A percentile compares a stretch with the other conserved stretches of the same genome.
Evolutionary conservation across 257 asterid genomes (phyloP).

Genomic region (Nicotiana benthamiana): DNA sequence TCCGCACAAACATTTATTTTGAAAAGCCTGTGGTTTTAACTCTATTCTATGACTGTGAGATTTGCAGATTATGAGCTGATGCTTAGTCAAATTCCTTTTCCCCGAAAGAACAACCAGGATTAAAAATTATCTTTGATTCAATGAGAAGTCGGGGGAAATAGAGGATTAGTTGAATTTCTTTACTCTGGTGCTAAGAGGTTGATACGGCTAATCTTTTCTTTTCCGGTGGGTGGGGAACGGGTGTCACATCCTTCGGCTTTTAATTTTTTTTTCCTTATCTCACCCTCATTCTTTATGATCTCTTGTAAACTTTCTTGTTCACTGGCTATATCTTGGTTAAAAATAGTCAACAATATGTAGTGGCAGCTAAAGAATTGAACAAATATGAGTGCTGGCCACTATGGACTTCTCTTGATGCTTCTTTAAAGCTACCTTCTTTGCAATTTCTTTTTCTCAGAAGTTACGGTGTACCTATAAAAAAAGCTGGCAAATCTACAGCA

Average conservation of each 20-base stretch:
- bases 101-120: neutral
- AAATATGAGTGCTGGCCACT: neutral
- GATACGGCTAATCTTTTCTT: neutral
- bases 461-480: neutral
- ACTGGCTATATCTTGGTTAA: neutral
- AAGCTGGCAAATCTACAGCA: neutral
- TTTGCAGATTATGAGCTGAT: neutral
- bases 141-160: neutral
- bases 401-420: neutral
- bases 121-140: neutral
- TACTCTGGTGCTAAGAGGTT: neutral
- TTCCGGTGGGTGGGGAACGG: neutral
- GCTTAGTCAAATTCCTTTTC: neutral
- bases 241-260: neutral
- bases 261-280: neutral
- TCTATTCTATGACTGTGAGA: neutral
- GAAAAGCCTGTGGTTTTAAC: neutral
- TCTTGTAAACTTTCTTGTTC: neutral
- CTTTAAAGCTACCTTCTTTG: neutral
- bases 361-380: slow-evolving; percentile 3
- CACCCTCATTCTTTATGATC: neutral
- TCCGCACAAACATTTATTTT: neutral
- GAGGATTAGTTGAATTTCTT: neutral
- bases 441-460: neutral
- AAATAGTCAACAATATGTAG: neutral